phyloP scores from a whole-genome alignment of 2,329 filamentous ascomycete species.

The Diaporthe ilicicola region DNA sequence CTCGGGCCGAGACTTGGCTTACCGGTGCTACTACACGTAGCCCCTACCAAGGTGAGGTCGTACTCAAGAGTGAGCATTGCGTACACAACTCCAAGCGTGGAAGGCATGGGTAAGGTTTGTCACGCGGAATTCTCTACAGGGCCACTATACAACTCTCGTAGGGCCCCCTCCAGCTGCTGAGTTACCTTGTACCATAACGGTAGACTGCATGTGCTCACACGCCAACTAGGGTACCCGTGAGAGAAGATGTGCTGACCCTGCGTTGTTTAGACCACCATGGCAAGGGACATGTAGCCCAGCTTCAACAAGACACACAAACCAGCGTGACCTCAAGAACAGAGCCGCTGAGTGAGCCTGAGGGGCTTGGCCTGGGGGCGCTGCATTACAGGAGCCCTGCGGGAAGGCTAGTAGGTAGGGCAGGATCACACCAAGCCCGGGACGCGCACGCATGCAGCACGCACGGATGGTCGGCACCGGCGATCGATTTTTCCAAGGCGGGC shows the following conservation, averaged over 20 bases:
- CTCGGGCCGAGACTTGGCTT: constrained; percentile 6
- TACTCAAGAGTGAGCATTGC: not conserved
- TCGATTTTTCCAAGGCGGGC: not conserved
- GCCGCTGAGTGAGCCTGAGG: not conserved
- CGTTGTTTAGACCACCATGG: too few relatives aligned
- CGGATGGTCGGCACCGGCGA: constrained; percentile 4
- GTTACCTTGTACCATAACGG: not conserved
- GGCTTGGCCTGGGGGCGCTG: not conserved
- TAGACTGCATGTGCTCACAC: not conserved
- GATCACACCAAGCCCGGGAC: not conserved
- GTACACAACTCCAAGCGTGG: not conserved
- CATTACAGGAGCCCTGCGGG: not conserved
- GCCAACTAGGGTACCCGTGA: not conserved
- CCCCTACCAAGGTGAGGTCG: not conserved
- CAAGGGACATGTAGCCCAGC: not conserved
- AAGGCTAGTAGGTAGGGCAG: not conserved
- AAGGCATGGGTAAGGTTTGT: not conserved
- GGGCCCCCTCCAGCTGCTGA: not conserved
- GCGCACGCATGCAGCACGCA: not conserved
- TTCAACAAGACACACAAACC: not conserved
- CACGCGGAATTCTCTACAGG: not conserved
- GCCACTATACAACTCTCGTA: not conserved
- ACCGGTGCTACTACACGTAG: not conserved
- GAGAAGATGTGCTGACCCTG: not conserved
- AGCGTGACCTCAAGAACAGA: not conserved